Evolutionary conservation across 179 eudicot genomes (phyloP).

Genomic region (Drosera spatulata): DNA sequence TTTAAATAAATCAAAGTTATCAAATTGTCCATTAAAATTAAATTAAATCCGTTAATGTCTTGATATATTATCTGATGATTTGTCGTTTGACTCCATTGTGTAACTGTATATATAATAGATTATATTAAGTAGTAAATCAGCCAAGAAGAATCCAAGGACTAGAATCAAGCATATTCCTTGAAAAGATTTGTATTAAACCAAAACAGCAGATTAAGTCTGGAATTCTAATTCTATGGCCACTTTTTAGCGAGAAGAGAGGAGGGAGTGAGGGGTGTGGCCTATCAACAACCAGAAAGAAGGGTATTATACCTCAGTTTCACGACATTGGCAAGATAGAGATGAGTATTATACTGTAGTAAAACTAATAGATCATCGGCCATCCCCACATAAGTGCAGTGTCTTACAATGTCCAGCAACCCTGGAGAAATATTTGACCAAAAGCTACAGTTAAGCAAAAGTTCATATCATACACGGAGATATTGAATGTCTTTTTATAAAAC

Average conservation of each 20-base stretch:
- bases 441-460: conserved; percentile 3
- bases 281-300: not conserved
- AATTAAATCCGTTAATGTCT: too few relatives aligned
- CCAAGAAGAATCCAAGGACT: too few relatives aligned
- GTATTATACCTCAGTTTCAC: conserved; percentile 68
- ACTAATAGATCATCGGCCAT: conserved; percentile 97
- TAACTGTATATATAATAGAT: too few relatives aligned
- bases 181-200: too few relatives aligned
- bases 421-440: conserved; percentile 3
- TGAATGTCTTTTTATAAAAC: conserved; percentile 11
- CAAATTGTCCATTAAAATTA: too few relatives aligned
- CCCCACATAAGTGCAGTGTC: conserved; percentile 84
- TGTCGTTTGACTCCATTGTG: too few relatives aligned
- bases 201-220: too few relatives aligned
- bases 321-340: conserved; percentile 85
- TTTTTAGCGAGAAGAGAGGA: not conserved
- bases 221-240: too few relatives aligned
- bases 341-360: conserved; percentile 76
- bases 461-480: not conserved
- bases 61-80: too few relatives aligned
- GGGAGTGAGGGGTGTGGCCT: not conserved
- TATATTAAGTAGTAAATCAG: too few relatives aligned
- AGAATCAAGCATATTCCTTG: too few relatives aligned
- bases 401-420: conserved; percentile 79
- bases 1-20: too few relatives aligned